Evolutionary conservation across 495 filamentous ascomycete species (phyloP), one percentile per base, ranked within the genome.

Genomic region (Aspergillus cavernicola): DNA sequence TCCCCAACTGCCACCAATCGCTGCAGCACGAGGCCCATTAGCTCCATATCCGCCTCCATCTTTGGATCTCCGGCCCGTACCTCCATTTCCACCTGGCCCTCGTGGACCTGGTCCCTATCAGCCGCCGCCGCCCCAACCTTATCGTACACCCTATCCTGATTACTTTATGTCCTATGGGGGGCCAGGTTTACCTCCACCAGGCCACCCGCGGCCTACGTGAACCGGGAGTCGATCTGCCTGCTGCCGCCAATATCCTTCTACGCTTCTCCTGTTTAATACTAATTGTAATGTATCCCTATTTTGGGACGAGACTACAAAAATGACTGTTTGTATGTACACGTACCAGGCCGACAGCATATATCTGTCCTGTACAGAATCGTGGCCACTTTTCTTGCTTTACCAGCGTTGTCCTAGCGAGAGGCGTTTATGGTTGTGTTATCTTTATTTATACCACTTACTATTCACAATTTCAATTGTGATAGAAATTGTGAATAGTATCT

Each of bases 111-210:
- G 51, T 2, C 56, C 50, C 48, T 58, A 61, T 26, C 63, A 46
- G 12, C 57, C 43, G 12, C 57, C 43, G 12, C 60, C 63, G 31
- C 60, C 60, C 6, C 58, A 42, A 32, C 58, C 55, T 15, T 66
- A 65, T 39, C 61, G 55, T 24, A 62, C 63, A 2, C 63, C 63
- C 19, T 66, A 66, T 29, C 58, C 63, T 0, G 62, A 65, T 4
- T 54, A 53, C 35, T 66, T 54, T 43, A 53, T 53, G 12, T 53
- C 52, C 6, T 66, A 63, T 32, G 56, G 54, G 19, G 52, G 54
- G 4, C 24, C 56, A 15, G 45, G 41, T 13, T 11, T 62, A 19
- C 60, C 56, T 52, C 58, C 51, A 47, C 56, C 60, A 42, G 56
- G 52, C n/a, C 58, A 57, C 26, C 32, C 55, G 7, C 57, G 60